phyloP scores from a whole-genome alignment of 1,284 basidiomycete species.

The Tilletia setariae region DNA sequence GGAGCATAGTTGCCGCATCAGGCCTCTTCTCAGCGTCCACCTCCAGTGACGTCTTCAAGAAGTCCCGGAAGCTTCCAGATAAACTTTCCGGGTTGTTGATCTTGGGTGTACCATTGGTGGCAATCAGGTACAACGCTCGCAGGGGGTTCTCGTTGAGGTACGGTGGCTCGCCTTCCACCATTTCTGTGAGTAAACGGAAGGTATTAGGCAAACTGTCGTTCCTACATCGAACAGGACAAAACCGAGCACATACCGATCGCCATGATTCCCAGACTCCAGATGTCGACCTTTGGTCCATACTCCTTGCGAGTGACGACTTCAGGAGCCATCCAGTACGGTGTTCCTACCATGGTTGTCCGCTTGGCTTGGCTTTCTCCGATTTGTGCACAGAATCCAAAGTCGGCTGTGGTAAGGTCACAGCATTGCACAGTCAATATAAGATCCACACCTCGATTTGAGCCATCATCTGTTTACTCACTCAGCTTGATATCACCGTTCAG shows the following conservation, averaged over 20 bases:
- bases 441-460: too few relatives aligned
- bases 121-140: slow-evolving; percentile 91
- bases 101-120: slow-evolving; percentile 95
- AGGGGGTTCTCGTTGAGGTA: slow-evolving; percentile 96
- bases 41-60: slow-evolving; percentile 81
- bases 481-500: slow-evolving; percentile 94
- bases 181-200: slow-evolving; percentile 64
- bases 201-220: too few relatives aligned
- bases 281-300: slow-evolving; percentile 97
- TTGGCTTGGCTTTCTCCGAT: slow-evolving; percentile 88
- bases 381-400: slow-evolving; percentile 98
- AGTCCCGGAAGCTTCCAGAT: slow-evolving; percentile 81
- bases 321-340: slow-evolving; percentile 99
- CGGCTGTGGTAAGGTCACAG: slow-evolving; percentile 64
- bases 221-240: too few relatives aligned
- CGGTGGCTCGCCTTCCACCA: slow-evolving; percentile 98
- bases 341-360: slow-evolving; percentile 99
- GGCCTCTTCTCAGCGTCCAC: slow-evolving; percentile 92
- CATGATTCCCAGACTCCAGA: slow-evolving; percentile 98
- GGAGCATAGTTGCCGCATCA: slow-evolving; percentile 75
- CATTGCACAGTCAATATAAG: not conserved
- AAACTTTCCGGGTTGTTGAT: slow-evolving; percentile 93
- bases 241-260: slow-evolving; percentile 80
- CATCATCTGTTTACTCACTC: slow-evolving; percentile 63
- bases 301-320: slow-evolving; percentile 98